These are phyloP conservation scores for Hypericum perforatum DNA, from an alignment of 345 rosid genomes.

Conservation along the genomic window DNA sequence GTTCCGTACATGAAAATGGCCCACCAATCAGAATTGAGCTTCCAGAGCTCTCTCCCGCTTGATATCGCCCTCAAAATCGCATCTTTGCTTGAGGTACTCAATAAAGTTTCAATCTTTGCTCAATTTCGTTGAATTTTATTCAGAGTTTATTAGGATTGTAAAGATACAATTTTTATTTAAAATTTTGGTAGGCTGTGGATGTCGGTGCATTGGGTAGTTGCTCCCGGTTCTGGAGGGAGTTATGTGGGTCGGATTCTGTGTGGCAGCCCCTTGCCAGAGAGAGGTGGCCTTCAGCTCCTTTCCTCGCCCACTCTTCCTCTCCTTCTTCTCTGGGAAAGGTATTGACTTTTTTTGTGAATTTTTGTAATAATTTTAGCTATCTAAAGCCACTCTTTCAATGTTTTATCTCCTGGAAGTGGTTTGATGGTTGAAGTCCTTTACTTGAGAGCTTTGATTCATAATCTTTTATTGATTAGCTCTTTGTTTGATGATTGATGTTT, in stretches of 20 bases:
- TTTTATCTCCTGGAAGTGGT: too few relatives aligned
- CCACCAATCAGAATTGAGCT: constrained; percentile 5
- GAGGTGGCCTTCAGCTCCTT: constrained; percentile 50
- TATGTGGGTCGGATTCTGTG: constrained; percentile 48
- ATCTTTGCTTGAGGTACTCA: constrained; percentile 44
- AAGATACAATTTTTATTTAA: neutral
- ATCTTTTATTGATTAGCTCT: too few relatives aligned
- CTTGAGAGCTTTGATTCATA: too few relatives aligned
- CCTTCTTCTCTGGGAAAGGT: constrained; percentile 6
- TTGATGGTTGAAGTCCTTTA: too few relatives aligned
- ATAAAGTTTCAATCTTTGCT: neutral
- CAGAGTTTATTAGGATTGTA: neutral
- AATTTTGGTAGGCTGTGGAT: constrained; percentile 34
- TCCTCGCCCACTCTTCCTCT: constrained; percentile 16
- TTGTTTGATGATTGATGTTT: too few relatives aligned
- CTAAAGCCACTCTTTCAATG: too few relatives aligned
- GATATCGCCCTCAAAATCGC: constrained; percentile 55
- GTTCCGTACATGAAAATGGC: too few relatives aligned
- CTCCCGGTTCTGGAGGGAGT: constrained; percentile 57
- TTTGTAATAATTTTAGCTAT: too few relatives aligned
- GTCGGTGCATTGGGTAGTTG: constrained; percentile 57
- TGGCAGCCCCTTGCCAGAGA: constrained; percentile 50
- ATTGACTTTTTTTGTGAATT: neutral
- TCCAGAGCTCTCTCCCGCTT: constrained; percentile 32
- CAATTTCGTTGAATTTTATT: neutral